phyloP scores from a whole-genome alignment of 352 stramenopile genomes.

The Saprolegnia diclina region DNA sequence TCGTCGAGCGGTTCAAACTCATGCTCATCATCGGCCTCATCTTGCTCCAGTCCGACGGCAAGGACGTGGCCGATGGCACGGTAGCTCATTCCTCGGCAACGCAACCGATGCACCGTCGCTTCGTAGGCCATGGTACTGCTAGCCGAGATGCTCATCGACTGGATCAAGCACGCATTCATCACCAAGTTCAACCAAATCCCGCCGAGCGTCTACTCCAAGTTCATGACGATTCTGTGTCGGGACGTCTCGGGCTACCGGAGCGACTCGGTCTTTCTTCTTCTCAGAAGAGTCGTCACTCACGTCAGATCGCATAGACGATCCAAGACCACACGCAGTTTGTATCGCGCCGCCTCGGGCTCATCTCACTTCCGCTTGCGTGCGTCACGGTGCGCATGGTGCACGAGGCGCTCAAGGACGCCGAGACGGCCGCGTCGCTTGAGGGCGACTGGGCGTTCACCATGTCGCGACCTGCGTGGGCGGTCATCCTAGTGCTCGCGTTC shows the following conservation, averaged over 20 bases:
- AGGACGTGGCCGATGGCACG: slow-evolving; percentile 68
- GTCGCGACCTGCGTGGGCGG: slow-evolving; percentile 34
- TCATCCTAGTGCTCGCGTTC: slow-evolving; percentile 59
- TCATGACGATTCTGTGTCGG: slow-evolving; percentile 90
- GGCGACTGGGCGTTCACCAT: slow-evolving; percentile 17
- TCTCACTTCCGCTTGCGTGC: slow-evolving; percentile 92
- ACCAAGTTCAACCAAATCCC: slow-evolving; percentile 98
- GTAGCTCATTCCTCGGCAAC: slow-evolving; percentile 36
- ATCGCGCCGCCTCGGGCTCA: slow-evolving; percentile 89
- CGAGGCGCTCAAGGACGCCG: slow-evolving; percentile 50
- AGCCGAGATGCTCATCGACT: slow-evolving; percentile 95
- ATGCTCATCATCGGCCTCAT: slow-evolving; percentile 94
- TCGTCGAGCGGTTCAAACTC: slow-evolving; percentile 98
- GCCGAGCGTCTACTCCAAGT: slow-evolving; percentile 92
- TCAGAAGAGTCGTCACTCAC: no score
- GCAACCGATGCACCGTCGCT: background rate
- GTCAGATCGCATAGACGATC: slow-evolving; percentile 41
- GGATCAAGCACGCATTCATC: slow-evolving; percentile 99
- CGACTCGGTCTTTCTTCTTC: slow-evolving; percentile 65
- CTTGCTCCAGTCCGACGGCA: slow-evolving; percentile 81
- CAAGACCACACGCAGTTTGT: slow-evolving; percentile 93
- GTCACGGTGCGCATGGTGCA: slow-evolving; percentile 83
- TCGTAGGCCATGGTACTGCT: slow-evolving; percentile 76
- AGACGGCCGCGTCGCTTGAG: slow-evolving; percentile 32
- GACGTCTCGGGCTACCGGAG: slow-evolving; percentile 93